phyloP scores from a whole-genome alignment of 2,329 filamentous ascomycete species.

The Arachnopeziza araneosa region DNA sequence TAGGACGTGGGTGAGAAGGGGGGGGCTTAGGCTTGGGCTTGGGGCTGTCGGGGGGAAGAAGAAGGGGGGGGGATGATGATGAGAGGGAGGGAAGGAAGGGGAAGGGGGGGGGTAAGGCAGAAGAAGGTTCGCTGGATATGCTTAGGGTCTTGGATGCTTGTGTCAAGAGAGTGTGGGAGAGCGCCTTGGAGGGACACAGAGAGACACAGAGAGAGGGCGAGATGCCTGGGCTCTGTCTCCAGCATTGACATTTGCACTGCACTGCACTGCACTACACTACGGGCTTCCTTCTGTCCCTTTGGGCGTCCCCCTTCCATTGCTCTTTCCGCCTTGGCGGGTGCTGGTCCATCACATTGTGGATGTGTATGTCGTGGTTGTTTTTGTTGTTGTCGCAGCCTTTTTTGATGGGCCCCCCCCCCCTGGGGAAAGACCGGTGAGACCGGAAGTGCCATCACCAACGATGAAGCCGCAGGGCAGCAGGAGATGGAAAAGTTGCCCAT shows the following conservation, averaged over 20 bases:
- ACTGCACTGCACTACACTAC: background rate
- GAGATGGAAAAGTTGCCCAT: too few species aligned
- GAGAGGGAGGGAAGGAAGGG: background rate
- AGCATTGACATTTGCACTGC: background rate
- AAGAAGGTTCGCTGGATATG: background rate
- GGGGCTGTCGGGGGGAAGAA: background rate
- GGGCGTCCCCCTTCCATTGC: too few species aligned
- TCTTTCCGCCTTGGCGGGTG: too few species aligned
- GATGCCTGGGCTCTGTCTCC: background rate
- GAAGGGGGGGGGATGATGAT: background rate
- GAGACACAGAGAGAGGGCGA: background rate
- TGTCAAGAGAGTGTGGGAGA: background rate
- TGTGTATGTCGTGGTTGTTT: too few species aligned
- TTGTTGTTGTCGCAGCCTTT: background rate
- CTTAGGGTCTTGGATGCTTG: too few species aligned
- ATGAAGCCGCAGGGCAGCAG: too few species aligned
- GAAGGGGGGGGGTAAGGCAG: background rate
- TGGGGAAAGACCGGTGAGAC: background rate
- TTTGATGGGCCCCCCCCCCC: background rate
- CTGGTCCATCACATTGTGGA: too few species aligned
- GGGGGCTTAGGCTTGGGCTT: background rate
- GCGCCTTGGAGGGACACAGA: background rate
- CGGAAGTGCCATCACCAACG: background rate
- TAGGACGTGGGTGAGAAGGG: background rate
- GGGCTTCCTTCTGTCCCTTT: too few species aligned